Evolutionary conservation across 2,329 filamentous ascomycete genomes (phyloP).

Genomic region (Colletotrichum sp.): DNA sequence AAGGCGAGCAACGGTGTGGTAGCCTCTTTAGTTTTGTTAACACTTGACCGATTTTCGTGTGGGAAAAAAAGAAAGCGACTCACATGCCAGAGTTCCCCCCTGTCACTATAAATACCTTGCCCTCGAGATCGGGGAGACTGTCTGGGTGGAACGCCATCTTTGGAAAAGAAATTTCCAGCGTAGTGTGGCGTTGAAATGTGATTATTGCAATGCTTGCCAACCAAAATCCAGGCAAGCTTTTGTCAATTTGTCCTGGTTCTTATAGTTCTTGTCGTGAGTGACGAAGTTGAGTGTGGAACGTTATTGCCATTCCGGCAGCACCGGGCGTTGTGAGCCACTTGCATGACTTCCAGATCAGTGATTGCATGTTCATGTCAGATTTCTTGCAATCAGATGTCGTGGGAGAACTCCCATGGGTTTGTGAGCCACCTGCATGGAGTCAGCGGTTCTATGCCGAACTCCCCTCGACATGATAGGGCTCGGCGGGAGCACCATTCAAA

Average conservation of each 20-base stretch:
- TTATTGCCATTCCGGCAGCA: neutral
- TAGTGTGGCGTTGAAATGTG: neutral
- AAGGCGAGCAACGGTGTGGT: conserved; percentile 38
- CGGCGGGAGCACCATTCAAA: neutral
- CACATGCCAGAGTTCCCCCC: conserved; percentile 51
- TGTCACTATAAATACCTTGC: conserved; percentile 49
- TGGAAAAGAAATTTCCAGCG: neutral
- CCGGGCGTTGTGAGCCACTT: neutral
- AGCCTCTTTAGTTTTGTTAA: conserved; percentile 28
- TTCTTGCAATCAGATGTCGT: neutral
- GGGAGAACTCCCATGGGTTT: neutral
- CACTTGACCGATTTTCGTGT: neutral
- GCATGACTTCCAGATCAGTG: neutral
- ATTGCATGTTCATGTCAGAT: neutral
- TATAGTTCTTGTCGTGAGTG: neutral
- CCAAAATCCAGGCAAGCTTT: neutral
- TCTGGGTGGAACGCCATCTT: conserved; percentile 40
- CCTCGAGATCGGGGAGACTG: conserved; percentile 45
- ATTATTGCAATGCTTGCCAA: neutral
- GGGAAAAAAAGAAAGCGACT: conserved; percentile 19
- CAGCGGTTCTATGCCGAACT: neutral
- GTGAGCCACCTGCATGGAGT: neutral
- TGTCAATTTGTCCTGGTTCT: neutral
- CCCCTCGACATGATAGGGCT: neutral
- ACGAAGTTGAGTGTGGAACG: neutral